A percentile compares a stretch with the other conserved stretches of the same genome.
Conservation (phyloP, 1,284 basidiomycete species). For the Microstroma glucosiphilum region DNA sequence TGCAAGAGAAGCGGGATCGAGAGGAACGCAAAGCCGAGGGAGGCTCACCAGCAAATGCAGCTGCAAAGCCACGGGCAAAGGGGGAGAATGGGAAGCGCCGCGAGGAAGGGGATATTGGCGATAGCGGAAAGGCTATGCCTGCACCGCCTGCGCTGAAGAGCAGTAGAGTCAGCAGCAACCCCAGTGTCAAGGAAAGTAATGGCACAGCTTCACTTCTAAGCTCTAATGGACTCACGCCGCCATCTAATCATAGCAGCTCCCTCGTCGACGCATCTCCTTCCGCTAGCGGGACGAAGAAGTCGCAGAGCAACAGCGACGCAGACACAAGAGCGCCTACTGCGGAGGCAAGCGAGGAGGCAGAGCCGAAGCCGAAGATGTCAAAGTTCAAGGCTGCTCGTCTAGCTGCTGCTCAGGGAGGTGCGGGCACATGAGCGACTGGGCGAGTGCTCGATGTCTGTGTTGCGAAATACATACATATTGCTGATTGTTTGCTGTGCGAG, state of each 20-base stretch:
- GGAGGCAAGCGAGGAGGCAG: background rate
- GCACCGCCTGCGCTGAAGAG: background rate
- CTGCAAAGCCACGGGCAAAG: background rate
- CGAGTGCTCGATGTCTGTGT: too few relatives aligned
- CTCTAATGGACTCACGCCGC: background rate
- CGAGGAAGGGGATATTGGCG: background rate
- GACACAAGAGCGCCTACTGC: background rate
- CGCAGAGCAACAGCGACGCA: background rate
- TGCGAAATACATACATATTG: too few relatives aligned
- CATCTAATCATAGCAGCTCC: background rate
- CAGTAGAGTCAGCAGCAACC: background rate
- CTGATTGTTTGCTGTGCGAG: too few relatives aligned
- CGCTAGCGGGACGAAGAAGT: too few relatives aligned
- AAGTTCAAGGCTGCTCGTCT: slow-evolving; percentile 1
- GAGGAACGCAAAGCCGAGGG: background rate
- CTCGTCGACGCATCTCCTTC: too few relatives aligned
- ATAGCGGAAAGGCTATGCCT: background rate
- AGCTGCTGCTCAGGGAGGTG: background rate
- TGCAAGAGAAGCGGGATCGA: slow-evolving; percentile 7
- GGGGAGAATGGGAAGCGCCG: background rate
- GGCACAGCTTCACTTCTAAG: background rate
- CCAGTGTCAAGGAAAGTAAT: background rate
- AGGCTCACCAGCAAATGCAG: background rate
- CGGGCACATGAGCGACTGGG: too few relatives aligned
- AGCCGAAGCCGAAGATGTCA: slow-evolving; percentile 1